phyloP scores from a whole-genome alignment of 1,139 yeast genomes.

The Trichomonascaceae sp. region DNA sequence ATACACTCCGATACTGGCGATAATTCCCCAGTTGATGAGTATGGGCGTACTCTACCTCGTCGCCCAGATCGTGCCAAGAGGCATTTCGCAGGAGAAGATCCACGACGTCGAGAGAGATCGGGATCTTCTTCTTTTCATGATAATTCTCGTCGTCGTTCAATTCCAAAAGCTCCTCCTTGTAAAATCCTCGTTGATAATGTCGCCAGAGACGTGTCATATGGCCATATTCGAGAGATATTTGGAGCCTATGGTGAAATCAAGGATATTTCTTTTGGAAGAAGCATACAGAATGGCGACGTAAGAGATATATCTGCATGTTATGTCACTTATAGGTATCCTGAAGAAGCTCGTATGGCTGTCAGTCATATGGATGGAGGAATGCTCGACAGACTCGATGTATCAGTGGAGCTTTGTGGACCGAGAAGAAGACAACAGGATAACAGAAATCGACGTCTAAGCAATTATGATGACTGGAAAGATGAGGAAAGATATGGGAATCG shows the following conservation, averaged over 20 bases:
- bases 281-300: constrained; percentile 5
- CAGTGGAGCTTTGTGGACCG: constrained; percentile 13
- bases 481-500: neutral
- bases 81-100: constrained; percentile 1
- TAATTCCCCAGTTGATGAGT: neutral
- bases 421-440: neutral
- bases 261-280: constrained; percentile 16
- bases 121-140: constrained; percentile 3
- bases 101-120: constrained; percentile 16
- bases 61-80: neutral
- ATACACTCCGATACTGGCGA: neutral
- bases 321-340: constrained; percentile 18
- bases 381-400: constrained; percentile 20
- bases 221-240: constrained; percentile 26
- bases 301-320: constrained; percentile 15
- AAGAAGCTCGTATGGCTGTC: constrained; percentile 23
- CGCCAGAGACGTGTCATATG: constrained; percentile 15
- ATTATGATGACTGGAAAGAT: neutral
- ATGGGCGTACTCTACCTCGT: neutral
- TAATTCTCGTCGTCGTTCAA: neutral
- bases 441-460: neutral
- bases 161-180: constrained; percentile 6
- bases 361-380: constrained; percentile 25
- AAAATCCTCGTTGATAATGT: constrained; percentile 22
- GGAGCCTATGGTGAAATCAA: constrained; percentile 23